A percentile compares a stretch with the other conserved stretches of the same genome.
Conservation (phyloP, 805 yeast species). For the Saccharomycopsis vini region DNA sequence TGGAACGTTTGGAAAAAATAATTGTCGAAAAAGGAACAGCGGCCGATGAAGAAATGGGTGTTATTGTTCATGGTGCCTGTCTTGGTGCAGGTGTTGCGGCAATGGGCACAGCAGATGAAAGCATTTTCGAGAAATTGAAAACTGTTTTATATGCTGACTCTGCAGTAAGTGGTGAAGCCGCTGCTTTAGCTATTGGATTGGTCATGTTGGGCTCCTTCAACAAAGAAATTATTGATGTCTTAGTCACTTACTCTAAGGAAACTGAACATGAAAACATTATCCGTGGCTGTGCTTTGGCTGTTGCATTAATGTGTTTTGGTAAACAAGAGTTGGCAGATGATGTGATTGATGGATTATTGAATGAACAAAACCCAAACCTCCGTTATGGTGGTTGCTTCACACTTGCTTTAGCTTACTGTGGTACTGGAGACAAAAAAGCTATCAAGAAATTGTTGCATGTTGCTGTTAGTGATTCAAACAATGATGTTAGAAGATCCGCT, state of each 20-base stretch:
- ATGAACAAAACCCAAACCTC: conserved; percentile 70
- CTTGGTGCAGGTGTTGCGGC: conserved; percentile 95
- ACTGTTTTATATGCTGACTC: conserved; percentile 82
- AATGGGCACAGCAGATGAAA: conserved; percentile 75
- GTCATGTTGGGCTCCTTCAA: conserved; percentile 89
- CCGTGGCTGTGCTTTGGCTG: conserved; percentile 85
- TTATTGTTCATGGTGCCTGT: conserved; percentile 89
- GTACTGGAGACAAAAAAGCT: conserved; percentile 86
- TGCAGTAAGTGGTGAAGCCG: conserved; percentile 92
- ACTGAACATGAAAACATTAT: conserved; percentile 94
- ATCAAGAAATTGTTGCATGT: conserved; percentile 78
- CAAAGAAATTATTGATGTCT: conserved; percentile 48
- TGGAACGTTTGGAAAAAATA: conserved; percentile 63
- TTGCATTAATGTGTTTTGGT: conserved; percentile 80
- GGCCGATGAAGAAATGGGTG: conserved; percentile 65
- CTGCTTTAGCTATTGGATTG: conserved; percentile 92
- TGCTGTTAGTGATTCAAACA: conserved; percentile 95
- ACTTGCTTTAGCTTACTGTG: conserved; percentile 91
- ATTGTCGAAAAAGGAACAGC: conserved; percentile 59
- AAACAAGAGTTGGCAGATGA: conserved; percentile 73
- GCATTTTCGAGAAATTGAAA: conserved; percentile 72
- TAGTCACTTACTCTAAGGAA: conserved; percentile 86
- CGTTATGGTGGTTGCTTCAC: conserved; percentile 96
- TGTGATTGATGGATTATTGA: conserved; percentile 54
- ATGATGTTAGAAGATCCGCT: conserved; percentile 94